phyloP scores from a whole-genome alignment of 2,329 filamentous ascomycete species.

The Talaromyces pinophilus region DNA sequence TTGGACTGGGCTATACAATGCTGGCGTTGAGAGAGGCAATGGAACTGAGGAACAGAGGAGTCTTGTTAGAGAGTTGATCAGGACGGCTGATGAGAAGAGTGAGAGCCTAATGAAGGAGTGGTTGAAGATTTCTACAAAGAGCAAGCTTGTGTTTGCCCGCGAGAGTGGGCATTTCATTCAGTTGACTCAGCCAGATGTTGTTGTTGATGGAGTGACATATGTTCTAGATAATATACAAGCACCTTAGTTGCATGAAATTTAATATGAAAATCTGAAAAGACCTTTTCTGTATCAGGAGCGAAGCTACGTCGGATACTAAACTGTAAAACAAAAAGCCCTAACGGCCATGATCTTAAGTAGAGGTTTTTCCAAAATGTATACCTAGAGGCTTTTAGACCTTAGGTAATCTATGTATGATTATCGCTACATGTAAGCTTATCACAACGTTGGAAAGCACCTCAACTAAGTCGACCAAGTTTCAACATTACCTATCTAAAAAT shows the following conservation, averaged over 20 bases:
- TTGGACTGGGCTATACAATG: constrained; percentile 35
- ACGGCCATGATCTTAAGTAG: too few species aligned
- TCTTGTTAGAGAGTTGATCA: constrained; percentile 32
- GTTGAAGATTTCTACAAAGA: constrained; percentile 33
- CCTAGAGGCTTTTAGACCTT: too few species aligned
- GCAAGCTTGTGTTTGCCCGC: constrained; percentile 32
- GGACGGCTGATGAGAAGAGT: constrained; percentile 32
- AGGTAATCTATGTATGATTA: too few species aligned
- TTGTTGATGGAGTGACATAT: constrained; percentile 39
- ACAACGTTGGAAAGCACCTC: too few species aligned
- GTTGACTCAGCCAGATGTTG: constrained; percentile 38
- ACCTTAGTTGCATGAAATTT: not conserved
- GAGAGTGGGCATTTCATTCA: constrained; percentile 43
- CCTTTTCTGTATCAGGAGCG: not conserved
- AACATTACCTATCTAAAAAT: too few species aligned
- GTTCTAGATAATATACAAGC: constrained; percentile 28
- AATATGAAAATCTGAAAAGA: not conserved
- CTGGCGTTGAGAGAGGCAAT: constrained; percentile 36
- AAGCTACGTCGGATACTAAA: not conserved
- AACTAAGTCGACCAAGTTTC: too few species aligned
- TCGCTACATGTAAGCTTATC: too few species aligned
- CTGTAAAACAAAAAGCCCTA: too few species aligned
- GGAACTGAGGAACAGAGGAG: constrained; percentile 37
- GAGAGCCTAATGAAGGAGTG: constrained; percentile 33
- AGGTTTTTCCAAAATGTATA: too few species aligned